phyloP scores from a whole-genome alignment of 129 eudicot species.

The Centaurea solstitialis region DNA sequence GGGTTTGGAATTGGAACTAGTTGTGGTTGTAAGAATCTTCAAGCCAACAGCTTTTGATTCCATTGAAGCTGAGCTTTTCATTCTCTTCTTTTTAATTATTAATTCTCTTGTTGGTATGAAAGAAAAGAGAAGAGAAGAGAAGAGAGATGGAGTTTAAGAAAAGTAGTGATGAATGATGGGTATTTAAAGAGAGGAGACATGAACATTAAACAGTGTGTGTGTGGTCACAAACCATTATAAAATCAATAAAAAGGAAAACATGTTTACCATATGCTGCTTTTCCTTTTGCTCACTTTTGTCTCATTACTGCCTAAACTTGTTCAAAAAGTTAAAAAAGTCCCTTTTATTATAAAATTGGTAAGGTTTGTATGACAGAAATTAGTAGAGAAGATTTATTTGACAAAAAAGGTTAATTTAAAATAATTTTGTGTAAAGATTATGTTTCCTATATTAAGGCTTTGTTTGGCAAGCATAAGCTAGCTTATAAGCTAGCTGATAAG shows the following conservation, averaged over 20 bases:
- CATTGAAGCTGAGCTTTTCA: constrained; percentile 9
- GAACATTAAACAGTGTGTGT: neutral
- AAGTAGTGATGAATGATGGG: neutral
- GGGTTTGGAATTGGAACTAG: constrained; percentile 24
- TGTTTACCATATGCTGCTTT: constrained; percentile 4
- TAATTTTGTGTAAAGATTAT: too few relatives aligned
- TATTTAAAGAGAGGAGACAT: constrained; percentile 13
- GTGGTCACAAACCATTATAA: neutral
- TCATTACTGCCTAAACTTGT: neutral
- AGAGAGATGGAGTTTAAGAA: neutral
- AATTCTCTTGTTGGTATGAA: neutral
- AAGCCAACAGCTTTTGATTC: constrained; percentile 40
- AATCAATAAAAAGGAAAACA: neutral
- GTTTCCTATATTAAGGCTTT: too few relatives aligned
- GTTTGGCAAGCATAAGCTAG: too few relatives aligned
- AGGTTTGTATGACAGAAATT: too few relatives aligned
- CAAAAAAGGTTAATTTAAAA: too few relatives aligned
- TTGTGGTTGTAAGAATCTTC: constrained; percentile 26
- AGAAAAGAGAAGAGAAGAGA: neutral
- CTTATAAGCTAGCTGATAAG: too few relatives aligned
- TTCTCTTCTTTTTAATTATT: too few relatives aligned
- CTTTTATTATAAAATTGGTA: neutral
- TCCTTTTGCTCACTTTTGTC: neutral
- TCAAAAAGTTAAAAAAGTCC: too few relatives aligned
- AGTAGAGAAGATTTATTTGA: neutral